Evolutionary conservation across 805 yeast genomes (phyloP).

Genomic region (Millerozyma miso): DNA sequence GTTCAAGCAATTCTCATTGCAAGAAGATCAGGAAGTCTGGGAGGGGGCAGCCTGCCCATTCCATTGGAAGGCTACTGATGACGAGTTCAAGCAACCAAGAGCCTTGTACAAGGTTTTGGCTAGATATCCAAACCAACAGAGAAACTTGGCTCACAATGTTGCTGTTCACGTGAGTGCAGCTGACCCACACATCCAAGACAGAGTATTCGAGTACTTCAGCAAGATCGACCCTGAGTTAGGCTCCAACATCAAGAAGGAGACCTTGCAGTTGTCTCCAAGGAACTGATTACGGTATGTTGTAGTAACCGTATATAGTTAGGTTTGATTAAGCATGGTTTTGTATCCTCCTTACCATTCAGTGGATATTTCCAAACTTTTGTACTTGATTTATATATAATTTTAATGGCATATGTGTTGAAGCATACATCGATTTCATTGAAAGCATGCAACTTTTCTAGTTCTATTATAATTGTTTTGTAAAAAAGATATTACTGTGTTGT

Average conservation of each 20-base stretch:
- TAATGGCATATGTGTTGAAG: too few species aligned
- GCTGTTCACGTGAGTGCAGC: conserved; percentile 73
- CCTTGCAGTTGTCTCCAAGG: conserved; percentile 49
- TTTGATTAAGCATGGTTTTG: too few species aligned
- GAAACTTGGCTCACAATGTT: conserved; percentile 76
- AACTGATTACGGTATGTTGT: too few species aligned
- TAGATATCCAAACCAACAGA: conserved; percentile 77
- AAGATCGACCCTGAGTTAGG: conserved; percentile 72
- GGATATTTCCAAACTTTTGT: too few species aligned
- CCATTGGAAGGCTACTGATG: conserved; percentile 78
- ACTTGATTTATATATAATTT: too few species aligned
- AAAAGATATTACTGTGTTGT: too few species aligned
- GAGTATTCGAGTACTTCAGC: conserved; percentile 70
- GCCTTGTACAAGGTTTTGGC: conserved; percentile 76
- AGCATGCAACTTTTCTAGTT: too few species aligned
- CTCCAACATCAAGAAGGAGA: conserved; percentile 60
- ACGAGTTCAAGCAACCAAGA: conserved; percentile 76
- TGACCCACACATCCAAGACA: conserved; percentile 69
- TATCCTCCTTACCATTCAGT: too few species aligned
- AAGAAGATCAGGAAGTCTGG: conserved; percentile 77
- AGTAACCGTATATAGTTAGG: too few species aligned
- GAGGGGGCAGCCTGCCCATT: conserved; percentile 75
- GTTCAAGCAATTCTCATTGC: conserved; percentile 43
- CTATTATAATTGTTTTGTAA: too few species aligned
- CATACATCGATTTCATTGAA: too few species aligned